Evolutionary conservation across 2,329 filamentous ascomycete genomes (phyloP), one percentile per base, ranked within the genome.

Genomic region (Talaromyces pinophilus): DNA sequence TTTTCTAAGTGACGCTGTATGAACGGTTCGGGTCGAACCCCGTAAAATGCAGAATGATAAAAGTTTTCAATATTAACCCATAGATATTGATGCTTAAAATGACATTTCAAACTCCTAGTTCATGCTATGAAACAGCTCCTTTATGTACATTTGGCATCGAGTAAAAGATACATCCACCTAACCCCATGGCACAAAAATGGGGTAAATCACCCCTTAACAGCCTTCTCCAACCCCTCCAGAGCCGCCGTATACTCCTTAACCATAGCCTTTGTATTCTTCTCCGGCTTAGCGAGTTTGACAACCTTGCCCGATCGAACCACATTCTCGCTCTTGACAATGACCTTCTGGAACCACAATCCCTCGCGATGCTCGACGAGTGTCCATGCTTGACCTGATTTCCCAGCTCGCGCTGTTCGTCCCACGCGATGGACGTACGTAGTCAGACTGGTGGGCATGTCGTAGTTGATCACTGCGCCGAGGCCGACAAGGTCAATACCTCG

Each of bases 391-490:
- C 94, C 94, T 0, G 80, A 71, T 64, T 88, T 87, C 1, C 91
- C 92, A 0, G 92, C 95, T 75, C 93, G 86, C 0, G 94, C 94
- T 0, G 94, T 97, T 65, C 95, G 88, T 44, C 95, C 94, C 1
- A 97, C 92, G 48, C 95, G 90, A 77, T 98, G 95, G 4, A 98
- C 88, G 72, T 98, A 98, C 28, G 88, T 90, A 5, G 90, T 90
- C 40, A 93, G 82, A 73, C 90, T 93, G 4, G 88, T 85, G 0
- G 94, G 94, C 62, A 97, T 85, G 76, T 97, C 94, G 82, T 98
- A 98, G 80, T 97, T 97, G 78, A 98, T 83, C 57, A 98, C 92
- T 74, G 96, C 91, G 42, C 89, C 88, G 57, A 98, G 85, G 57
- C 87, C 85, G 0, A 88, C 87, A 13, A 97, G 84, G 77, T 98